Evolutionary conservation across 805 yeast genomes (phyloP).

Genomic region (Candida germanica): DNA sequence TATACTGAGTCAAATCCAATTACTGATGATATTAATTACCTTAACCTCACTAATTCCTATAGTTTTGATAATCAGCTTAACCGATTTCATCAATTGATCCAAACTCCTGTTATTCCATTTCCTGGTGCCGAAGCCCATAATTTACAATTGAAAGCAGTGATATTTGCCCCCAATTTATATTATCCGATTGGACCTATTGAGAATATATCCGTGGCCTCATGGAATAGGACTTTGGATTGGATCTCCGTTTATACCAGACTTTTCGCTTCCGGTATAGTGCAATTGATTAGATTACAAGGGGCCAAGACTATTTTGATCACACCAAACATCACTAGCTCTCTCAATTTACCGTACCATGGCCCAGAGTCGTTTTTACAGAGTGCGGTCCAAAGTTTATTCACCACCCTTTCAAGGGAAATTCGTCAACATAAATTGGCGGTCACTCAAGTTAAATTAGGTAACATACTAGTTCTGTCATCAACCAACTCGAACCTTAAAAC

Average conservation of each 20-base stretch:
- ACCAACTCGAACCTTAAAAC: conserved; percentile 19
- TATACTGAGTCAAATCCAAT: conserved; percentile 54
- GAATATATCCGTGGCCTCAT: conserved; percentile 45
- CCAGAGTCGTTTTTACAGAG: conserved; percentile 56
- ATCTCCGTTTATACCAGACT: conserved; percentile 48
- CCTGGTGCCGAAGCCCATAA: conserved; percentile 54
- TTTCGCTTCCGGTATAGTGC: conserved; percentile 53
- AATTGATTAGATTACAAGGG: conserved; percentile 48
- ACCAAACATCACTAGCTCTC: conserved; percentile 53
- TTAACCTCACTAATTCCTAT: conserved; percentile 49
- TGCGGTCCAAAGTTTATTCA: conserved; percentile 37
- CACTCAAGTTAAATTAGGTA: conserved; percentile 41
- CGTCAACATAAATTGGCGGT: conserved; percentile 32
- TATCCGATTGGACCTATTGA: conserved; percentile 71
- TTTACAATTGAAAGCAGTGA: conserved; percentile 59
- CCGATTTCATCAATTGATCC: conserved; percentile 48
- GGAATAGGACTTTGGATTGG: conserved; percentile 50
- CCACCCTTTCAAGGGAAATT: conserved; percentile 34
- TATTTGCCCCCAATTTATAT: conserved; percentile 67
- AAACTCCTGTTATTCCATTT: conserved; percentile 56
- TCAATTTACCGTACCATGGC: conserved; percentile 60
- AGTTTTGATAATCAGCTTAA: conserved; percentile 47
- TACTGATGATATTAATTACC: conserved; percentile 65
- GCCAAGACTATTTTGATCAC: conserved; percentile 50
- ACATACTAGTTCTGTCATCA: conserved; percentile 28